These are phyloP conservation scores for Asterophora lycoperdoides DNA, from an alignment of 768 basidiomycete genomes.

Conservation along the genomic window DNA sequence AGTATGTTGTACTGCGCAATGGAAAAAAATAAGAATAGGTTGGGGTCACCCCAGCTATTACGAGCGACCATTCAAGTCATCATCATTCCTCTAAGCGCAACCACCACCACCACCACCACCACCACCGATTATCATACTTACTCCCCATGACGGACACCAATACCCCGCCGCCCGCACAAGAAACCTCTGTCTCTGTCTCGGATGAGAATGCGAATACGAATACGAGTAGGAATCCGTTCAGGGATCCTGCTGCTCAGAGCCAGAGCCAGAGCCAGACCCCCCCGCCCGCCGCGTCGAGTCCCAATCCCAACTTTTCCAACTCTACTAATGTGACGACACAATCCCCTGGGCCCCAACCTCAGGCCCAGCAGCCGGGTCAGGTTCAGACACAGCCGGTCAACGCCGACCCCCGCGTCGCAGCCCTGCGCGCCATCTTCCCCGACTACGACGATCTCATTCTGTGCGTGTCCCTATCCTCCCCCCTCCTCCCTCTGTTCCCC, in stretches of 20 bases:
- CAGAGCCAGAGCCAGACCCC: too few relatives aligned
- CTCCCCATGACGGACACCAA: constrained; percentile 1
- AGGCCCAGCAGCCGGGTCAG: too few relatives aligned
- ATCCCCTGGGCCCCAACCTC: neutral
- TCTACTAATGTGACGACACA: constrained; percentile 1
- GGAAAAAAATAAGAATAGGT: too few relatives aligned
- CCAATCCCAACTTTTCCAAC: neutral
- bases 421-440: constrained; percentile 69
- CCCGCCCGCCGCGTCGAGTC: neutral
- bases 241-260: too few relatives aligned
- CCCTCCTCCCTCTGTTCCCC: too few relatives aligned
- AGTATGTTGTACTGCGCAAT: too few relatives aligned
- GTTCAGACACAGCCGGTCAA: constrained; percentile 19
- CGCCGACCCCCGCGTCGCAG: constrained; percentile 46
- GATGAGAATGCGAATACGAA: too few relatives aligned
- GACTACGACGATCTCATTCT: constrained; percentile 74
- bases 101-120: constrained; percentile 10
- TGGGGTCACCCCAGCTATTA: too few relatives aligned
- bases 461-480: constrained; percentile 30
- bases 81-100: neutral
- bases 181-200: too few relatives aligned
- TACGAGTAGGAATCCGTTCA: too few relatives aligned
- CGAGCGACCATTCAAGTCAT: neutral
- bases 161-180: neutral
- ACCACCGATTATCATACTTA: constrained; percentile 9